Evolutionary conservation across 2,329 filamentous ascomycete species (phyloP).

Genomic region (Pseudogymnoascus sp.): DNA sequence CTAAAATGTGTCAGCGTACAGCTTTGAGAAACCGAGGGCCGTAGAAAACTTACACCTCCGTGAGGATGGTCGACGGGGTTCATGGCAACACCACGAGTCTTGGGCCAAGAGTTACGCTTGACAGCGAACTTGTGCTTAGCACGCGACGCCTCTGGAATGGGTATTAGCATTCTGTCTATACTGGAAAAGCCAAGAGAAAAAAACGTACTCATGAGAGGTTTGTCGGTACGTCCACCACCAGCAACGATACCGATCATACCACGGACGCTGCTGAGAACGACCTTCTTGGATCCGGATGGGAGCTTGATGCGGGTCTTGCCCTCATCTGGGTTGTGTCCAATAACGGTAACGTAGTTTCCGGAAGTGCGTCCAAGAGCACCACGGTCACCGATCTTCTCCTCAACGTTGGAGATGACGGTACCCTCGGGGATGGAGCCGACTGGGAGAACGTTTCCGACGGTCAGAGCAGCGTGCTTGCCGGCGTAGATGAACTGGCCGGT

Average conservation of each 20-base stretch:
- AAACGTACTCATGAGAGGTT: conserved; percentile 83
- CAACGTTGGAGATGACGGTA: conserved; percentile 98
- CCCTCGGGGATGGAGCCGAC: conserved; percentile 93
- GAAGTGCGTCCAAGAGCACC: conserved; percentile 93
- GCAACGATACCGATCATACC: conserved; percentile 99
- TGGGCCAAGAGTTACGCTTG: conserved; percentile 99
- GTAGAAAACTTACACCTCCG: conserved; percentile 62
- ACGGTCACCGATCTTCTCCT: conserved; percentile 98
- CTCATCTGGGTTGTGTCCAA: conserved; percentile 97
- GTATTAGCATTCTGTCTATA: conserved; percentile 33
- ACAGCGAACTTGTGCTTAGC: conserved; percentile 99
- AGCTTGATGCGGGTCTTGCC: conserved; percentile 99
- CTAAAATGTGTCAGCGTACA: conserved; percentile 97
- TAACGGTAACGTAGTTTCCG: conserved; percentile 97
- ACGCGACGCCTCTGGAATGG: conserved; percentile 78
- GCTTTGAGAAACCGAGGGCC: conserved; percentile 26
- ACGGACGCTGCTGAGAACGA: conserved; percentile 82
- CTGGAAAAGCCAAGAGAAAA: conserved; percentile 15
- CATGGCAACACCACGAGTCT: conserved; percentile 99
- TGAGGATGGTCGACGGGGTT: conserved; percentile 99
- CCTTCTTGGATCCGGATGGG: conserved; percentile 97
- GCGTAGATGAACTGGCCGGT: conserved; percentile 99
- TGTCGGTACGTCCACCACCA: conserved; percentile 98
- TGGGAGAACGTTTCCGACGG: conserved; percentile 95
- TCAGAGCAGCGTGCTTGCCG: conserved; percentile 96